Percentiles rank a stretch among this genome's conserved stretches.
Evolutionary conservation across 2,329 filamentous ascomycete genomes (phyloP).

Genomic region (Ophiostoma fasciatum): DNA sequence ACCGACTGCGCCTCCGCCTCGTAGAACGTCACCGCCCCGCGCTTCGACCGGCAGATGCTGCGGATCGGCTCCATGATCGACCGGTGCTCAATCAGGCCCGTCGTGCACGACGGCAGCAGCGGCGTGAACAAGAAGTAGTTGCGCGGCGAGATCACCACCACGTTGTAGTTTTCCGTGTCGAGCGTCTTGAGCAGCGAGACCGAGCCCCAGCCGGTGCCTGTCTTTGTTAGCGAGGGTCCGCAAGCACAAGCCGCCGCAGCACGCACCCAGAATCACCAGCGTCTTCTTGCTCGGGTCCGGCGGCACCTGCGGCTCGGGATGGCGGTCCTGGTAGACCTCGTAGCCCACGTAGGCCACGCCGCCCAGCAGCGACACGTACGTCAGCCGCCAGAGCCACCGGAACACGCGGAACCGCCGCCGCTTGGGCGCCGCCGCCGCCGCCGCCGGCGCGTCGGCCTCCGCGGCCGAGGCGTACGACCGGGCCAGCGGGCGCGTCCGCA

Average conservation of each 20-base stretch:
- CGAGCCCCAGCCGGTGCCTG: constrained; percentile 90
- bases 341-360: constrained; percentile 60
- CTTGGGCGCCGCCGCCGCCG: constrained; percentile 26
- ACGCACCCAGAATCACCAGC: constrained; percentile 76
- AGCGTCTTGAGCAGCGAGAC: constrained; percentile 97
- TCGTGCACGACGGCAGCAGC: constrained; percentile 91
- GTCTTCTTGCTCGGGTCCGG: constrained; percentile 91
- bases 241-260: neutral
- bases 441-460: constrained; percentile 18
- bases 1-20: constrained; percentile 95
- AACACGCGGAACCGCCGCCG: constrained; percentile 52
- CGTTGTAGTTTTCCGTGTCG: constrained; percentile 98
- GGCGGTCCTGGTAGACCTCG: constrained; percentile 65
- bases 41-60: constrained; percentile 90
- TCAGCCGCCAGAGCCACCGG: constrained; percentile 70
- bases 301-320: constrained; percentile 64
- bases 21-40: constrained; percentile 86
- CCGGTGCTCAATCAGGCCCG: constrained; percentile 93
- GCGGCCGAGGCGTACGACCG: constrained; percentile 16
- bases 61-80: constrained; percentile 99
- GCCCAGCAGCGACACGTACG: constrained; percentile 59
- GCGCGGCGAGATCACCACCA: constrained; percentile 89
- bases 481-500: constrained; percentile 16
- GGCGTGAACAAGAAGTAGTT: constrained; percentile 99
- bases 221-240: constrained; percentile 6